A percentile compares a stretch with the other conserved stretches of the same genome.
phyloP scores from a whole-genome alignment of 2,329 filamentous ascomycete genomes.

The Rutstroemia sp. region DNA sequence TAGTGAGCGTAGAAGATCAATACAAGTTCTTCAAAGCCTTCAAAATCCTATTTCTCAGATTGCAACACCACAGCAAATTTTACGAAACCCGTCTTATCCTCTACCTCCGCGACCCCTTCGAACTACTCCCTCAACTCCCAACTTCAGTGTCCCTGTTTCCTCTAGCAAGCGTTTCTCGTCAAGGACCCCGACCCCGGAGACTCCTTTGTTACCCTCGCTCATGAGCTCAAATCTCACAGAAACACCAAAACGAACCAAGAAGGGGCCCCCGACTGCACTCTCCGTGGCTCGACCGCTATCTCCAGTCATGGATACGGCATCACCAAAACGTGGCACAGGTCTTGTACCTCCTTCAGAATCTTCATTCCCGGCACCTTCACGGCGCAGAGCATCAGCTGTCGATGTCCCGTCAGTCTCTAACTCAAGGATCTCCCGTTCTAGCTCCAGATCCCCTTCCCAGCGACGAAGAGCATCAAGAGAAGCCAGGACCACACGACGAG shows the following conservation, averaged over 20 bases:
- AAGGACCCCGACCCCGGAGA: constrained; percentile 4
- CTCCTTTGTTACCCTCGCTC: constrained; percentile 3
- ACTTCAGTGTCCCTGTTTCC: constrained; percentile 27
- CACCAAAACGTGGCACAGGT: constrained; percentile 11
- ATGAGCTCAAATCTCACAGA: constrained; percentile 5
- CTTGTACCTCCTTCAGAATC: constrained; percentile 9
- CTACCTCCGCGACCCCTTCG: constrained; percentile 7
- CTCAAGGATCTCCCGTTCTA: constrained; percentile 1
- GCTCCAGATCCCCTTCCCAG: not conserved
- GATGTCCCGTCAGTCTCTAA: constrained; percentile 3
- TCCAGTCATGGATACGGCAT: constrained; percentile 14
- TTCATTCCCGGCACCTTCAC: constrained; percentile 9
- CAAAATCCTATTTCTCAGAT: constrained; percentile 16
- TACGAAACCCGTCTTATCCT: constrained; percentile 19
- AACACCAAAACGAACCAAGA: constrained; percentile 11
- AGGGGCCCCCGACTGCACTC: constrained; percentile 14
- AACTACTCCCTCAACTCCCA: constrained; percentile 20
- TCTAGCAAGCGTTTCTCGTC: constrained; percentile 20
- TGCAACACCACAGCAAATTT: constrained; percentile 10
- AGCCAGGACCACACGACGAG: constrained; percentile 7
- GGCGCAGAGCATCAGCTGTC: constrained; percentile 8
- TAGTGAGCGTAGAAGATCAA: constrained; percentile 26
- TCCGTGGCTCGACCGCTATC: constrained; percentile 14
- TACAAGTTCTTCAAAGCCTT: constrained; percentile 23
- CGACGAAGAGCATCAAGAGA: not conserved